Conservation (phyloP, 176 grass and related monocot species). For the Oryza meridionalis region DNA sequence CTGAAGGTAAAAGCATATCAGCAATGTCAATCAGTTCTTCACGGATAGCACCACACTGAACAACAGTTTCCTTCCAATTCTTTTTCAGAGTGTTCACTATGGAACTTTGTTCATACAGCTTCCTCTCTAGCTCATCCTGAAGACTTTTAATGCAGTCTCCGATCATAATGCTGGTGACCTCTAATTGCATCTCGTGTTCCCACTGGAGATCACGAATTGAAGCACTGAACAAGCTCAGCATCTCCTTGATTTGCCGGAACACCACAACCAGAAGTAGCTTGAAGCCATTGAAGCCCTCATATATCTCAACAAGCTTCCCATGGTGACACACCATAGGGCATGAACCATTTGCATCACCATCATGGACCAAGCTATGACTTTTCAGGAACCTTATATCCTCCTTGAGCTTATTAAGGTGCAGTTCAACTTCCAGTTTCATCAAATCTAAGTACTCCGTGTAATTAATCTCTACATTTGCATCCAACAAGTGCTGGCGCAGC, state of each 20-base stretch:
- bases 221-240: slow-evolving; percentile 52
- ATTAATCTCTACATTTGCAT: slow-evolving; percentile 43
- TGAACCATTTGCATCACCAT: slow-evolving; percentile 20
- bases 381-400: slow-evolving; percentile 56
- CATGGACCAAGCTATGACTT: slow-evolving; percentile 14
- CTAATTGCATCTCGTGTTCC: slow-evolving; percentile 81
- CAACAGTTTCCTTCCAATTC: slow-evolving; percentile 69
- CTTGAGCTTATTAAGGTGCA: slow-evolving; percentile 61
- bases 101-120: slow-evolving; percentile 63
- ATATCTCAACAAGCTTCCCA: slow-evolving; percentile 52
- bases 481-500: slow-evolving; percentile 42
- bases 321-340: slow-evolving; percentile 8
- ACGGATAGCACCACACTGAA: slow-evolving; percentile 61
- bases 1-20: slow-evolving; percentile 53
- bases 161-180: slow-evolving; percentile 67
- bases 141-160: slow-evolving; percentile 66
- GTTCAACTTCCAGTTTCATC: slow-evolving; percentile 55
- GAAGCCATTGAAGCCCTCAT: slow-evolving; percentile 60
- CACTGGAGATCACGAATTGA: slow-evolving; percentile 59
- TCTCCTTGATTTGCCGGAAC: slow-evolving; percentile 66
- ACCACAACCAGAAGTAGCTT: slow-evolving; percentile 56
- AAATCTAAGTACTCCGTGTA: slow-evolving; percentile 50
- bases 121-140: slow-evolving; percentile 73
- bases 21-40: slow-evolving; percentile 79
- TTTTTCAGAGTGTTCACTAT: slow-evolving; percentile 58